A percentile compares a stretch with the other conserved stretches of the same genome.
phyloP scores from a whole-genome alignment of 2,329 filamentous ascomycete genomes.

The Lasiodiplodia sp. region DNA sequence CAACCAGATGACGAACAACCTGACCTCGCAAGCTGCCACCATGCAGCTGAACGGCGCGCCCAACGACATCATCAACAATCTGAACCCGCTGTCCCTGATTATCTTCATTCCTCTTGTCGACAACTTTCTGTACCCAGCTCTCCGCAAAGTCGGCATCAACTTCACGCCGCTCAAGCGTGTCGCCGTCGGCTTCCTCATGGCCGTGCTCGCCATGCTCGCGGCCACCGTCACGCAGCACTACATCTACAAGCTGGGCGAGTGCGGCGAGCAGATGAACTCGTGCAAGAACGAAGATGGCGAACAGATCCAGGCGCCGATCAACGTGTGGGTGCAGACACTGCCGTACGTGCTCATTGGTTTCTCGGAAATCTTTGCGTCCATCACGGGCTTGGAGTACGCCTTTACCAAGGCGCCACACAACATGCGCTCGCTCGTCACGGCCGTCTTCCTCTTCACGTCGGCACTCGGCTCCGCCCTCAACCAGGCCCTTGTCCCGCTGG shows the following conservation, averaged over 20 bases:
- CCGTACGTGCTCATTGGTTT: slow-evolving; percentile 62
- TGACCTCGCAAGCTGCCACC: slow-evolving; percentile 63
- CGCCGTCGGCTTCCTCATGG: slow-evolving; percentile 58
- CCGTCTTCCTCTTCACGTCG: slow-evolving; percentile 73
- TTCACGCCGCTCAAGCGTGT: slow-evolving; percentile 64
- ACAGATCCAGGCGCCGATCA: slow-evolving; percentile 63
- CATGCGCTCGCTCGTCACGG: slow-evolving; percentile 79
- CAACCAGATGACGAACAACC: slow-evolving; percentile 63
- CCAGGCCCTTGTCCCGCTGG: slow-evolving; percentile 70
- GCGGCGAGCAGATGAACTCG: slow-evolving; percentile 63
- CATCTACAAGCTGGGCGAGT: slow-evolving; percentile 70
- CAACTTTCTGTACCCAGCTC: slow-evolving; percentile 58
- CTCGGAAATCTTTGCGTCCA: slow-evolving; percentile 64
- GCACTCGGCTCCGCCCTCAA: slow-evolving; percentile 74
- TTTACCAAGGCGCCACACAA: slow-evolving; percentile 80
- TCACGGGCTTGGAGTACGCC: slow-evolving; percentile 75
- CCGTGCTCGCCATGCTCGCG: slow-evolving; percentile 57
- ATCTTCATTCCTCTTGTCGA: slow-evolving; percentile 64
- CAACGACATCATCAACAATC: slow-evolving; percentile 63
- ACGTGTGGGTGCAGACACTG: slow-evolving; percentile 64
- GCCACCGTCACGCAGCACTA: slow-evolving; percentile 62
- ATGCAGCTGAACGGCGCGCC: slow-evolving; percentile 61
- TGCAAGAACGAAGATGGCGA: slow-evolving; percentile 53
- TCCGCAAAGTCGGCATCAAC: slow-evolving; percentile 55
- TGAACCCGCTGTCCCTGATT: slow-evolving; percentile 62